A percentile compares a stretch with the other conserved stretches of the same genome.
Conservation (phyloP, 179 eudicot genomes). For the Gypsophila paniculata region DNA sequence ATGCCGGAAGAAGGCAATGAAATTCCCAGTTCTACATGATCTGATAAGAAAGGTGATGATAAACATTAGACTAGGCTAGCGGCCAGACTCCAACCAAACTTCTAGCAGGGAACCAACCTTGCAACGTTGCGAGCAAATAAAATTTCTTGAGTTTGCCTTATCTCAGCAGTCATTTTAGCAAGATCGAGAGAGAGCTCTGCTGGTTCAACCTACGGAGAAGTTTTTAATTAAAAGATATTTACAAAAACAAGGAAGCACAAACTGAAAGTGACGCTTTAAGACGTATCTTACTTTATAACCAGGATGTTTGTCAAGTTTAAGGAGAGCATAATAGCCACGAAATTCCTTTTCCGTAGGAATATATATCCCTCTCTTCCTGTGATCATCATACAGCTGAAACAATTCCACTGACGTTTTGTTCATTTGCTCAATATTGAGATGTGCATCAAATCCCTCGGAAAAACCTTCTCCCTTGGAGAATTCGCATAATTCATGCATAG, state of each 20-base stretch:
- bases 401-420: slow-evolving; percentile 95
- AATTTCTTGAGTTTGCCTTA: slow-evolving; percentile 82
- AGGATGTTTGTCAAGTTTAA: slow-evolving; percentile 96
- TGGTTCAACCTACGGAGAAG: slow-evolving; percentile 82
- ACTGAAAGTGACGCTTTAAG: slow-evolving; percentile 11
- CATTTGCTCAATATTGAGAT: slow-evolving; percentile 99
- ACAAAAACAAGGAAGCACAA: background rate
- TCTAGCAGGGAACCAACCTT: slow-evolving; percentile 45
- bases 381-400: slow-evolving; percentile 94
- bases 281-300: slow-evolving; percentile 82
- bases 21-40: slow-evolving; percentile 93
- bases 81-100: slow-evolving; percentile 12
- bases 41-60: slow-evolving; percentile 40
- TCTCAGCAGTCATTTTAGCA: slow-evolving; percentile 90
- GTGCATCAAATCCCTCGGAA: slow-evolving; percentile 97
- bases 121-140: slow-evolving; percentile 94
- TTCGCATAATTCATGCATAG: slow-evolving; percentile 97
- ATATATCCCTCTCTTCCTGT: slow-evolving; percentile 74
- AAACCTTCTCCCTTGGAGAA: slow-evolving; percentile 95
- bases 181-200: slow-evolving; percentile 98
- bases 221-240: slow-evolving; percentile 14
- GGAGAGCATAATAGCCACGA: slow-evolving; percentile 97
- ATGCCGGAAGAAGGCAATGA: slow-evolving; percentile 84
- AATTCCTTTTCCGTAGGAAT: slow-evolving; percentile 87
- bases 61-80: slow-evolving; percentile 23